phyloP scores from a whole-genome alignment of 441 rosid species.

The Gossypium schwendimanii region DNA sequence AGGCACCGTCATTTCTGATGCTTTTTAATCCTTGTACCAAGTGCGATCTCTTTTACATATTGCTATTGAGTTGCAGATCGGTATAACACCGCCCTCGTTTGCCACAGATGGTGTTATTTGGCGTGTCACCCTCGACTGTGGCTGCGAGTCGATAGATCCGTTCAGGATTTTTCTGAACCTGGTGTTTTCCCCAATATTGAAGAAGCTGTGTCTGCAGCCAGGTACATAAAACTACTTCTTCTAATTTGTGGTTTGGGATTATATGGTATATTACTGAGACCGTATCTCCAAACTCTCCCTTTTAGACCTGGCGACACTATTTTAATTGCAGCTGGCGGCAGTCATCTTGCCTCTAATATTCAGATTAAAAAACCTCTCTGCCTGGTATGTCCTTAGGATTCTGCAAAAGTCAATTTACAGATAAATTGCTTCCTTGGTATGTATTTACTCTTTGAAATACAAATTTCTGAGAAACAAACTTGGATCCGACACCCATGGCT shows the following conservation, averaged over 20 bases:
- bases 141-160: constrained; percentile 77
- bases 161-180: constrained; percentile 47
- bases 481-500: background rate
- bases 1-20: background rate
- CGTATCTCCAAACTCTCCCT: constrained; percentile 24
- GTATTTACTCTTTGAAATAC: background rate
- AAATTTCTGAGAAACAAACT: background rate
- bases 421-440: background rate
- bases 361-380: constrained; percentile 85
- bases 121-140: constrained; percentile 96
- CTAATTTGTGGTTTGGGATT: background rate
- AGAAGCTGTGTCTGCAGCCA: constrained; percentile 84
- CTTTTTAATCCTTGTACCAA: constrained; percentile 8
- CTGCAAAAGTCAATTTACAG: background rate
- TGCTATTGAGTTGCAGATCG: constrained; percentile 66
- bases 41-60: constrained; percentile 31
- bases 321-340: constrained; percentile 79
- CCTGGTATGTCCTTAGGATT: constrained; percentile 56
- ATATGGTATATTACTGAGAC: background rate
- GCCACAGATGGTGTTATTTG: constrained; percentile 95
- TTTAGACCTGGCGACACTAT: constrained; percentile 90
- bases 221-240: constrained; percentile 41
- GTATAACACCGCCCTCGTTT: constrained; percentile 98
- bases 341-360: constrained; percentile 70
- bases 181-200: constrained; percentile 73